Evolutionary conservation across 306 rosid species (phyloP), one percentile per base, ranked within the genome.

Genomic region (Vigna mungo): DNA sequence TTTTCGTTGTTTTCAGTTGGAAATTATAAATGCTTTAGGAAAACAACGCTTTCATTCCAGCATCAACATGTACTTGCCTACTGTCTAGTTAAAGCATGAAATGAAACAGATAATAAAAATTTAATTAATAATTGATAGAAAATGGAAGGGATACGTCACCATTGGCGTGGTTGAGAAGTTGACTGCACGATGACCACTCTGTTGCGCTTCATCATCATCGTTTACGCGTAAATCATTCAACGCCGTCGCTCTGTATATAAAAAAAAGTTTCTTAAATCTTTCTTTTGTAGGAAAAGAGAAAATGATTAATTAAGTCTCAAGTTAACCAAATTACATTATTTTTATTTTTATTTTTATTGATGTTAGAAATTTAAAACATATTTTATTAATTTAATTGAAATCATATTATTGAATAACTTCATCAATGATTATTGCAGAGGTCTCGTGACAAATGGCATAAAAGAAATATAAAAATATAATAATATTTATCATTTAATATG

Each of bases 131-230:
- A 20, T 34, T 7, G 6, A 53, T 49, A 44, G 15, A 78, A 67
- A 25, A 46, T 7, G 27, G 1, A 9, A 53, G 7, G 62, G 63
- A 34, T 69, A 53, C 61, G 78, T 75, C 59, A 54, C 71, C 71
- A 52, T 16, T 1, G 64, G 25, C 61, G 71, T 32, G 47, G 46
- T 34, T n/a, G 6, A 7, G 62, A 69, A 69, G 67, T 72, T 79
- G 79, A 84, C 76, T 46, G 81, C 76, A 80, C 84, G 84, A 80
- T 80, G 74, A 80, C 59, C 61, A 64, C 41, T 52, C 60, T 12
- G 21, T 44, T 80, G 78, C 67, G 59, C 51, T 18, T 46, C 59
- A 61, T 72, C 53, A 20, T 44, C 49, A 44, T 69, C 20, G 37
- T 60, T 68, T 55, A 44, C 72, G 75, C 70, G 61, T 27, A n/a